Evolutionary conservation across 257 asterid genomes (phyloP).

Genomic region (Petunia secreta): DNA sequence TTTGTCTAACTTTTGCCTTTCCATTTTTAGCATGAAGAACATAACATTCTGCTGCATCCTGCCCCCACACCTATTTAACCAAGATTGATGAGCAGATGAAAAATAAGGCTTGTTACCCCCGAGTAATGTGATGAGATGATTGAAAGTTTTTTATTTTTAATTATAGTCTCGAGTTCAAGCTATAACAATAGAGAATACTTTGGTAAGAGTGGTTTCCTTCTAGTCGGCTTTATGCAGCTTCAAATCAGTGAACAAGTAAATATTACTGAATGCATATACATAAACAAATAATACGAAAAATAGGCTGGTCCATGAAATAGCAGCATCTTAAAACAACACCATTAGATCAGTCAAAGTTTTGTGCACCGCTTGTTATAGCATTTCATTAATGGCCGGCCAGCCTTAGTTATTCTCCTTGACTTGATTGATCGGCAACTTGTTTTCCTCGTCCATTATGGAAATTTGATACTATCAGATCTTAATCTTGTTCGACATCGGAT

Average conservation of each 20-base stretch:
- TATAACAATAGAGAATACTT: no score
- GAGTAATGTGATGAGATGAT: no score
- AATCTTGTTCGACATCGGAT: background rate
- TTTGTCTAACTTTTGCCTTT: background rate
- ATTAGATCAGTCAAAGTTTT: background rate
- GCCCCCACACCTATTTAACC: background rate
- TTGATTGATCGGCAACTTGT: background rate
- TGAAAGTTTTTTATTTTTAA: no score
- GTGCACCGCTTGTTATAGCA: background rate
- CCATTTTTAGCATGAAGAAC: background rate
- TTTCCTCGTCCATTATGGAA: background rate
- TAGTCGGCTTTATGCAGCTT: no score
- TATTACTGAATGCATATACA: no score
- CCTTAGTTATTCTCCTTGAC: constrained; percentile 8
- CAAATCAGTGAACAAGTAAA: no score
- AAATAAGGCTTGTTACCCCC: no score
- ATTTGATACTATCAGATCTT: background rate
- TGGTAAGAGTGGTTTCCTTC: no score
- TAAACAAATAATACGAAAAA: no score
- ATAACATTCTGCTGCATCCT: background rate
- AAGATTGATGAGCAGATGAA: background rate
- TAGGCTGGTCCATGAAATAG: background rate
- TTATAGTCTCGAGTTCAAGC: no score
- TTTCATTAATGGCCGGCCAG: background rate
- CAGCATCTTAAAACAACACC: constrained; percentile 20